Base-by-base conservation (phyloP, 345 rosid genomes). In the Mangifera indica region DNA sequence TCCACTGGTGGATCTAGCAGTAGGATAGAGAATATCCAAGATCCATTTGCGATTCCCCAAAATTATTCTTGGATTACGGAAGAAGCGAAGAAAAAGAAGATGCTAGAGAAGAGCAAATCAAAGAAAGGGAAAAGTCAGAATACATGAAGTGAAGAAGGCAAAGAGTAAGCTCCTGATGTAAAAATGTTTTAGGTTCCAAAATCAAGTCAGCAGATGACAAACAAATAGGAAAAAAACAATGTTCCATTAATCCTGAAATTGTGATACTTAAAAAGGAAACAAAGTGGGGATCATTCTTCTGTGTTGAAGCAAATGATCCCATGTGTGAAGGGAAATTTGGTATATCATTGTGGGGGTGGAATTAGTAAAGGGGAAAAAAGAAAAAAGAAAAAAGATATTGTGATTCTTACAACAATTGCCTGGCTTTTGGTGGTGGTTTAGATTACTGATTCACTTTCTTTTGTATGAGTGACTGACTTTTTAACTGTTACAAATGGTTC, bases 81-180 rank as follows among this genome's bases (percentile, higher is more conserved):
- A 24, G 97, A 92, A 75, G 92, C 87, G 60, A 94, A 90, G 97
- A 92, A 87, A 74, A 90, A 77, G 90, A 95, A 87, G 90, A 87
- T 88, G 84, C 98, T 87, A 77, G 98, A 92, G 77, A 95, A 92
- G 82, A 87, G 77, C 83, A 92, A 84, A 81, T 80, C 87, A 17
- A 90, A 84, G 84, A 90, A 82, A 73, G 87, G 86, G 44, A 88
- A 78, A 80, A 84, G 64, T 63, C 86, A 85, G 77, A 84, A 63
- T 78, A 78, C 78, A 76, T 80, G 69, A 83, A 59, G 49, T 58
- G 15, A 0, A 57, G 72, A 3, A 18, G 25, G 48, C 55, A 51
- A 63, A 62, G 59, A 45, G 66, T 34, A 72, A 75, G 67, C 70
- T 62, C 44, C 48, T 60, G 65, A 60, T 14, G 77, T 75, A 74